Percentiles rank a stretch among this genome's conserved stretches.
Conservation (phyloP, 441 rosid genomes). For the Adansonia gregorii region DNA sequence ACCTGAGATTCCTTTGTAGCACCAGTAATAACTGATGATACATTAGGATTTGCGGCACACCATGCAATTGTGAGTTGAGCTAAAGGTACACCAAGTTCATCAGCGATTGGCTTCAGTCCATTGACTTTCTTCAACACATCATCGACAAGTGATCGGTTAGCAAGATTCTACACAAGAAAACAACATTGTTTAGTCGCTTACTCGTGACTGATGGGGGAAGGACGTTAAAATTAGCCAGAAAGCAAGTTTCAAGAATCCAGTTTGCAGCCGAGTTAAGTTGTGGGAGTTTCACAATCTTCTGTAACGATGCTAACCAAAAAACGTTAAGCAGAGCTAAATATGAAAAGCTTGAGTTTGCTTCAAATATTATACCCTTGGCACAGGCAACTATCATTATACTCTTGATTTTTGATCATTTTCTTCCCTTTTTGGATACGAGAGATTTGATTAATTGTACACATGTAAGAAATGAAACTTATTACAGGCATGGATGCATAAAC, state of each 20-base stretch:
- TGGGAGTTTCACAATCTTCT: conserved; percentile 2
- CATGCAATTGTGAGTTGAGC: conserved; percentile 97
- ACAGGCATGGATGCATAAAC: background rate
- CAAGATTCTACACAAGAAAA: conserved; percentile 63
- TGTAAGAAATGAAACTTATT: background rate
- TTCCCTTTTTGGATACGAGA: background rate
- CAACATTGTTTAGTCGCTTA: conserved; percentile 8
- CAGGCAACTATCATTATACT: background rate
- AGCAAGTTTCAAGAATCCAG: background rate
- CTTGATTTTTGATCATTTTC: background rate
- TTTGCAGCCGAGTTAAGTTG: background rate
- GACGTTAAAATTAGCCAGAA: background rate
- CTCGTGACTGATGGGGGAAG: background rate
- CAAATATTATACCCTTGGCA: background rate
- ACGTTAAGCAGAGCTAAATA: background rate
- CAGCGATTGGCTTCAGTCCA: conserved; percentile 67
- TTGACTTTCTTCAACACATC: conserved; percentile 87
- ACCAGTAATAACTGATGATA: conserved; percentile 93
- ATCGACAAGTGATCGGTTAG: conserved; percentile 87
- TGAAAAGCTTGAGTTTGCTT: background rate
- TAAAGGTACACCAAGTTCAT: conserved; percentile 89
- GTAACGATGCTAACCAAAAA: background rate
- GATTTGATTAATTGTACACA: background rate
- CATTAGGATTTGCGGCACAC: conserved; percentile 97
- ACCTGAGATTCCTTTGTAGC: conserved; percentile 98